Evolutionary conservation across 805 yeast species (phyloP).

Genomic region (Sungouiella blattae): DNA sequence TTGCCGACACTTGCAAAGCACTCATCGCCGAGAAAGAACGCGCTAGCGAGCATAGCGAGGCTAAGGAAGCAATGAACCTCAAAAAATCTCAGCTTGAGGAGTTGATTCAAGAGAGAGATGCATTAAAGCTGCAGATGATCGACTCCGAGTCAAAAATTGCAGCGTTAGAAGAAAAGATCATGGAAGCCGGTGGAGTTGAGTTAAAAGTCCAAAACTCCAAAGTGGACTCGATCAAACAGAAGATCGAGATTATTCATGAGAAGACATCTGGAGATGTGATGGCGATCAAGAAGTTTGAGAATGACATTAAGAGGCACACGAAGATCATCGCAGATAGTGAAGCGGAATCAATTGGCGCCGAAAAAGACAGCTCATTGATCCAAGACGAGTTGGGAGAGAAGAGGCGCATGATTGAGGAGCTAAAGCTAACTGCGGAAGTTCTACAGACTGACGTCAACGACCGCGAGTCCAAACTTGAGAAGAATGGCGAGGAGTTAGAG

Average conservation of each 20-base stretch:
- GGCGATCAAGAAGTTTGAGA: conserved; percentile 57
- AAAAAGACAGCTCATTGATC: conserved; percentile 21
- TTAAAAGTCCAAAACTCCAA: conserved; percentile 75
- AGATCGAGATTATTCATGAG: conserved; percentile 56
- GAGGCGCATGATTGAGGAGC: conserved; percentile 18
- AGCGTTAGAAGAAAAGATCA: conserved; percentile 66
- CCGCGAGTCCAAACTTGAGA: conserved; percentile 38
- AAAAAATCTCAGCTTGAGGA: conserved; percentile 16
- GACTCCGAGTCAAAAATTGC: conserved; percentile 56
- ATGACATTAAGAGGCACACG: conserved; percentile 54
- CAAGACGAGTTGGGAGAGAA: conserved; percentile 27
- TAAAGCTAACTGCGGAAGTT: conserved; percentile 8
- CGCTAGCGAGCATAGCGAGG: conserved; percentile 20
- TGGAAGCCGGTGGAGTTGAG: conserved; percentile 89
- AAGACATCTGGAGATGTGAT: conserved; percentile 57
- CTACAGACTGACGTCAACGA: conserved; percentile 37
- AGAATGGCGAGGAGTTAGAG: conserved; percentile 22
- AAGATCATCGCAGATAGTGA: conserved; percentile 46
- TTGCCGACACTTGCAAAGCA: conserved; percentile 41
- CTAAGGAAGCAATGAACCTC: neutral
- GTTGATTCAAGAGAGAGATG: conserved; percentile 16
- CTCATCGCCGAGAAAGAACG: conserved; percentile 36
- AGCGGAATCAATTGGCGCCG: conserved; percentile 38
- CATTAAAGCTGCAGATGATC: conserved; percentile 51
- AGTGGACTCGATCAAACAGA: conserved; percentile 71